Evolutionary conservation across 768 basidiomycete genomes (phyloP).

Genomic region (Suillus placidus): DNA sequence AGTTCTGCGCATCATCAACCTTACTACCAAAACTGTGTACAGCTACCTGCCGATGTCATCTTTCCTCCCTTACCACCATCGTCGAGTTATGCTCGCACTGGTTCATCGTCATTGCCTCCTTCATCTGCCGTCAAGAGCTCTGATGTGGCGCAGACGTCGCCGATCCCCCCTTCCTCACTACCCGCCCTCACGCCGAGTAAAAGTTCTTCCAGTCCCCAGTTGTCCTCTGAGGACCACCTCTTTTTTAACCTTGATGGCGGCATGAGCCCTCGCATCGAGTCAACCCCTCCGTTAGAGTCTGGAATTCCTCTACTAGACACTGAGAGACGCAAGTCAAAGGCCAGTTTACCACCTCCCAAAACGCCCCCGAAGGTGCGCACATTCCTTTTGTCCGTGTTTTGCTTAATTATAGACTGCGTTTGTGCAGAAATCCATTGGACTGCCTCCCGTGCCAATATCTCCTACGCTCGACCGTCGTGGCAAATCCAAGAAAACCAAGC

Average conservation of each 20-base stretch:
- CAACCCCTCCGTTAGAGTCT: conserved; percentile 21
- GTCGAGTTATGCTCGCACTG: conserved; percentile 40
- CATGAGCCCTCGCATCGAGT: conserved; percentile 16
- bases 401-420: background rate
- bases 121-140: conserved; percentile 27
- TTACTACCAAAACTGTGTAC: conserved; percentile 66
- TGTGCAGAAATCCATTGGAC: conserved; percentile 37
- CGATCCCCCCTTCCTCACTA: conserved; percentile 41
- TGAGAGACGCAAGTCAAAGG: conserved; percentile 21
- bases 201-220: conserved; percentile 67
- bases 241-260: conserved; percentile 16
- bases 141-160: conserved; percentile 29
- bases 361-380: conserved; percentile 32
- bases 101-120: conserved; percentile 23
- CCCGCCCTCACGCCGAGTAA: conserved; percentile 67
- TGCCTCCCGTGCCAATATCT: conserved; percentile 49
- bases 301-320: conserved; percentile 14
- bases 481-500: conserved; percentile 19
- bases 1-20: conserved; percentile 71
- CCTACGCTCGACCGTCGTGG: conserved; percentile 46
- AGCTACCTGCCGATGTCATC: conserved; percentile 63
- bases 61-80: conserved; percentile 73
- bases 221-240: conserved; percentile 31
- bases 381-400: background rate
- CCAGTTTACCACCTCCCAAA: conserved; percentile 18